phyloP scores from a whole-genome alignment of 1,284 basidiomycete species.

The Rhodotorula mucilaginosa region DNA sequence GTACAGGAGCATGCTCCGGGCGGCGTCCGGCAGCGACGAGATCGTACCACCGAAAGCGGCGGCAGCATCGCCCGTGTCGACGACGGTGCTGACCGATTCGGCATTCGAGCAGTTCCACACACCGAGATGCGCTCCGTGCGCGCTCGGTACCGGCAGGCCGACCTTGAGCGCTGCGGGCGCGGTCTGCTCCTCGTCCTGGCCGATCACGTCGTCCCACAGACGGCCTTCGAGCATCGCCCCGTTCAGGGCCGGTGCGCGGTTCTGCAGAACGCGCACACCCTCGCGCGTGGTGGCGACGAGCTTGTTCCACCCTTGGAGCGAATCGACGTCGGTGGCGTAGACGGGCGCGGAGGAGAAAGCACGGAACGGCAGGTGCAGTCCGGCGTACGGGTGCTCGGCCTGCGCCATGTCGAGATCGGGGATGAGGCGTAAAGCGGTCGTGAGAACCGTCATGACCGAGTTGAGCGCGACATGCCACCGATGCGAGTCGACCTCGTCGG shows the following conservation, averaged over 20 bases:
- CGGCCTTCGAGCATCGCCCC: slow-evolving; percentile 25
- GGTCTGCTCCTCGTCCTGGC: background rate
- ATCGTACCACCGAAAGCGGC: slow-evolving; percentile 4
- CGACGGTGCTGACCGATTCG: background rate
- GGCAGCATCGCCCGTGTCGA: slow-evolving; percentile 25
- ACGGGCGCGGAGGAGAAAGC: slow-evolving; percentile 41
- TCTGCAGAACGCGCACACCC: slow-evolving; percentile 31
- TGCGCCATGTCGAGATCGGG: slow-evolving; percentile 47
- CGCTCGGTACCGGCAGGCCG: slow-evolving; percentile 14
- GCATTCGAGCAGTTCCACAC: slow-evolving; percentile 30
- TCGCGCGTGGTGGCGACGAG: slow-evolving; percentile 16
- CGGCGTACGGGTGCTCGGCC: slow-evolving; percentile 13
- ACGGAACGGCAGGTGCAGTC: slow-evolving; percentile 44
- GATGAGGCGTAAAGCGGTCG: slow-evolving; percentile 29
- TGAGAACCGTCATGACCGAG: slow-evolving; percentile 38
- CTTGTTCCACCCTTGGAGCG: background rate
- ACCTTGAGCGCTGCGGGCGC: slow-evolving; percentile 21
- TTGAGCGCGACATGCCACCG: slow-evolving; percentile 45
- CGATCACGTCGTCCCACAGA: slow-evolving; percentile 30
- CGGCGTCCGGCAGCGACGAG: too few relatives aligned
- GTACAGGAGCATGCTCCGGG: background rate
- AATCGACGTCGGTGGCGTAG: background rate
- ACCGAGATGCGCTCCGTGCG: slow-evolving; percentile 31
- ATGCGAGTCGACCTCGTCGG: slow-evolving; percentile 43
- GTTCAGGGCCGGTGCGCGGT: background rate